Conservation (phyloP, 352 stramenopile genomes). For the Pythium utonaiense region DNA sequence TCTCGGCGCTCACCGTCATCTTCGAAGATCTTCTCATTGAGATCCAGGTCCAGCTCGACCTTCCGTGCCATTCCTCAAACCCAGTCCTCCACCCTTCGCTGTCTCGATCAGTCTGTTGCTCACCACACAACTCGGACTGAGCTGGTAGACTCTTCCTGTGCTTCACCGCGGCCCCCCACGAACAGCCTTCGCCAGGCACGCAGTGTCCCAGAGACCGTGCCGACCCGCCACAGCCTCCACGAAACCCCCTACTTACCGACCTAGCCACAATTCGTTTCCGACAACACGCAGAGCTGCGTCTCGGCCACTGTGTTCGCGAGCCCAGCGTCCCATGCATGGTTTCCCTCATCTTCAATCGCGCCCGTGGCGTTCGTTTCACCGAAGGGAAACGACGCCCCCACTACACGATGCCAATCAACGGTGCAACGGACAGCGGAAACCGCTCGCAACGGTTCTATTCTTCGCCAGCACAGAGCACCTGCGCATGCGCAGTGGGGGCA, state of each 20-base stretch:
- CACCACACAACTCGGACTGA: not conserved
- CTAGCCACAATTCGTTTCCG: not conserved
- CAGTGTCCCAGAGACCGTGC: not conserved
- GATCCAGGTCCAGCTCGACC: slow-evolving; percentile 31
- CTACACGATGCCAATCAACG: not conserved
- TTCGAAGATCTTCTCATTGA: slow-evolving; percentile 34
- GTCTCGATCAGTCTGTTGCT: not conserved
- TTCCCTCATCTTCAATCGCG: not conserved
- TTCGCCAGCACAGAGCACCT: too few relatives aligned
- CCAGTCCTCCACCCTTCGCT: not conserved
- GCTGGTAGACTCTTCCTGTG: not conserved
- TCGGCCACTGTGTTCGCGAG: not conserved
- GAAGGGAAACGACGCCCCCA: not conserved
- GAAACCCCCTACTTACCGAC: not conserved
- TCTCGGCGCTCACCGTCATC: slow-evolving; percentile 18
- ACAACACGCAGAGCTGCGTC: not conserved
- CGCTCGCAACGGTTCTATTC: not conserved
- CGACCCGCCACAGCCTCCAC: not conserved
- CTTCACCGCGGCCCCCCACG: not conserved
- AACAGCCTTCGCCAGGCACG: not conserved
- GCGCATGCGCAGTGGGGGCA: too few relatives aligned
- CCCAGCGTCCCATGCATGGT: not conserved
- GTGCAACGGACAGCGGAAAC: not conserved
- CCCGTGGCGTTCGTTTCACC: not conserved
- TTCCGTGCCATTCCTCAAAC: slow-evolving; percentile 16